Base-by-base conservation (phyloP, 1,284 basidiomycete genomes). In the Coniophora puteana region DNA sequence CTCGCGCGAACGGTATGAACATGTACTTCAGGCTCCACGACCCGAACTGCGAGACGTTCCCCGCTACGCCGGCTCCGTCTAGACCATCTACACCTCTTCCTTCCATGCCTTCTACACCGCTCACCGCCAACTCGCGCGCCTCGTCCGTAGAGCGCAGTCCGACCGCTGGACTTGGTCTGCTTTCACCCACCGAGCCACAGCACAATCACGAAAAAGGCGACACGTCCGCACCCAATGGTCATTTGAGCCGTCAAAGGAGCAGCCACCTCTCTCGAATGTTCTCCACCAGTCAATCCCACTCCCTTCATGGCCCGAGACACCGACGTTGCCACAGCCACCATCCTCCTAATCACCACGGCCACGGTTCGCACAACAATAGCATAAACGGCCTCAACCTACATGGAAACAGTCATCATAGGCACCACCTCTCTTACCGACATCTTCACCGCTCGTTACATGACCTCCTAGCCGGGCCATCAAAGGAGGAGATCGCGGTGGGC, bases 11-110 rank as follows among this genome's bases (percentile, higher is more conserved):
- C 47, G 88, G 86, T 7, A 72, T 88, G 72, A 65, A 64, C 5
- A 63, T 76, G 38, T 89, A 85, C 55, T 86, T 81, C 49, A 59
- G 62, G 1, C 54, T 86, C 18, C 74, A 84, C 16, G 80, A 85
- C 45, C 75, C 80, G 0, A 72, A 67, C 14, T 61, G 76, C 27
- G 77, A 80, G 50, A 67, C 58, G 40, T 83, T 83, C 47, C 76
- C 75, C 1, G 51, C 72, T 1, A 79, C 78, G 0, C 76, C 78
- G 5, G 61, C 55, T 1, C 63, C 66, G 0, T 77, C 72, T 1
- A 51, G 51, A 8, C 67, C 65, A 10, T 58, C 40, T 12, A 73
- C 73, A 8, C 72, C 73, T 13, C 31, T 35, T 20, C 36, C 54
- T 5, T 30, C 44, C 8, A 58, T 68, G 2, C 63, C 69, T 4